Evolutionary conservation across 2,329 filamentous ascomycete species (phyloP).

Genomic region (Diaporthe vaccinii): DNA sequence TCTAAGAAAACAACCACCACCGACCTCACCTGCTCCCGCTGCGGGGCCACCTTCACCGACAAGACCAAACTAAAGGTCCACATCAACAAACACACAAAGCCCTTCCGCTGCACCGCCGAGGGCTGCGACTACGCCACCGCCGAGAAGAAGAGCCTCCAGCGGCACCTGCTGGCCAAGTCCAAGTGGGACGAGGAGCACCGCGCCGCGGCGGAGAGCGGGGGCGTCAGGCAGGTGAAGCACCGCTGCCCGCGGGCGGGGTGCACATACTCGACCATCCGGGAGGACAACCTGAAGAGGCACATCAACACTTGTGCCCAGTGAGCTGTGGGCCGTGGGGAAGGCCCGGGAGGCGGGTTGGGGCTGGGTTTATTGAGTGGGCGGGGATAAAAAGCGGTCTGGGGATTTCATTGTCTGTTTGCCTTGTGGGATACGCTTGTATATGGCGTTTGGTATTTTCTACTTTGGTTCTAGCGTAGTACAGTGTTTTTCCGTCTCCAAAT

Average conservation of each 20-base stretch:
- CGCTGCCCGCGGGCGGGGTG: conserved; percentile 29
- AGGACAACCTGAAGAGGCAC: conserved; percentile 39
- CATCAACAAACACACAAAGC: conserved; percentile 41
- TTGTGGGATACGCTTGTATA: background rate
- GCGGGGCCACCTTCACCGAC: conserved; percentile 24
- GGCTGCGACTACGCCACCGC: conserved; percentile 31
- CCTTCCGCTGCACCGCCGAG: conserved; percentile 36
- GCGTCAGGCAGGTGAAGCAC: conserved; percentile 13
- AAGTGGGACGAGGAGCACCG: conserved; percentile 38
- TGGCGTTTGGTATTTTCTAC: background rate
- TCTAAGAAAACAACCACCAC: too few species aligned
- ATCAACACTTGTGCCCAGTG: conserved; percentile 14
- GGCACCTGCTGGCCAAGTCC: conserved; percentile 36
- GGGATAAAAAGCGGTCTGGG: background rate
- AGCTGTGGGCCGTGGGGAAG: background rate
- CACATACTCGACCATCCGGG: conserved; percentile 33
- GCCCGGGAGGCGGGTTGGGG: background rate
- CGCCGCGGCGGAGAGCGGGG: conserved; percentile 18
- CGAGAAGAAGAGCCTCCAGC: conserved; percentile 41
- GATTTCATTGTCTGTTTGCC: background rate
- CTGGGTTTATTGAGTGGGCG: too few species aligned
- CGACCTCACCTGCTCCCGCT: conserved; percentile 28
- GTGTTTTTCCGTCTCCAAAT: background rate
- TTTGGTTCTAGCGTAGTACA: background rate
- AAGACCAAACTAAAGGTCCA: conserved; percentile 37